Evolutionary conservation across 2,329 filamentous ascomycete genomes (phyloP).

Genomic region (Claviceps citrina): DNA sequence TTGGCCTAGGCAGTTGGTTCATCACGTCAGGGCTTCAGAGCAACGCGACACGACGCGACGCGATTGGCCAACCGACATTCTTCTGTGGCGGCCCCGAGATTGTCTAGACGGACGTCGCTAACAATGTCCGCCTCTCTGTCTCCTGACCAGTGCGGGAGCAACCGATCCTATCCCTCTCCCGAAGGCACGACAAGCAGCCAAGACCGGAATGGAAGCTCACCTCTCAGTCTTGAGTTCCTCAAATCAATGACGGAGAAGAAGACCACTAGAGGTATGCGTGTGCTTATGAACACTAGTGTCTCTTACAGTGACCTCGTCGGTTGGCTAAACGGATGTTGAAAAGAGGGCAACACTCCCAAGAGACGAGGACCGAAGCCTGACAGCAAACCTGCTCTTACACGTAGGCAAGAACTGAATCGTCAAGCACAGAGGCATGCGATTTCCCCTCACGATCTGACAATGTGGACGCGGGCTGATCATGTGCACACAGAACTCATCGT

Average conservation of each 20-base stretch:
- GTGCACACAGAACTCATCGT: slow-evolving; percentile 61
- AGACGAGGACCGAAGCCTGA: slow-evolving; percentile 89
- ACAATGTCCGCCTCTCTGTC: slow-evolving; percentile 28
- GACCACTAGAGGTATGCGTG: slow-evolving; percentile 50
- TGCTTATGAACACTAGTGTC: background rate
- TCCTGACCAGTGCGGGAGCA: slow-evolving; percentile 20
- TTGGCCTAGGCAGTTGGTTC: background rate
- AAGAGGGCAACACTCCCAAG: slow-evolving; percentile 76
- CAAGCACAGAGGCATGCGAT: slow-evolving; percentile 73
- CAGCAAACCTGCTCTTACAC: slow-evolving; percentile 82
- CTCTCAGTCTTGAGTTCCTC: slow-evolving; percentile 45
- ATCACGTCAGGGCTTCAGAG: background rate
- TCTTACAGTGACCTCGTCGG: background rate
- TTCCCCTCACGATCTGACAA: background rate
- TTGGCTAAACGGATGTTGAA: slow-evolving; percentile 4
- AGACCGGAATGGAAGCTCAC: slow-evolving; percentile 25
- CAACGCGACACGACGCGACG: too few relatives aligned
- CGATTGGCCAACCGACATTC: background rate
- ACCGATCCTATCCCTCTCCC: slow-evolving; percentile 13
- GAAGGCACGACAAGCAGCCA: slow-evolving; percentile 15
- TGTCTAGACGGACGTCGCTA: background rate
- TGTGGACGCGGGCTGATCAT: background rate
- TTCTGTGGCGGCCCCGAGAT: background rate
- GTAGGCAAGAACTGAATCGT: slow-evolving; percentile 83
- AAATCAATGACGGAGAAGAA: slow-evolving; percentile 59